Evolutionary conservation across 352 stramenopile species (phyloP), one percentile per base, ranked within the genome.

Genomic region (Thalassiosira mediterranea): DNA sequence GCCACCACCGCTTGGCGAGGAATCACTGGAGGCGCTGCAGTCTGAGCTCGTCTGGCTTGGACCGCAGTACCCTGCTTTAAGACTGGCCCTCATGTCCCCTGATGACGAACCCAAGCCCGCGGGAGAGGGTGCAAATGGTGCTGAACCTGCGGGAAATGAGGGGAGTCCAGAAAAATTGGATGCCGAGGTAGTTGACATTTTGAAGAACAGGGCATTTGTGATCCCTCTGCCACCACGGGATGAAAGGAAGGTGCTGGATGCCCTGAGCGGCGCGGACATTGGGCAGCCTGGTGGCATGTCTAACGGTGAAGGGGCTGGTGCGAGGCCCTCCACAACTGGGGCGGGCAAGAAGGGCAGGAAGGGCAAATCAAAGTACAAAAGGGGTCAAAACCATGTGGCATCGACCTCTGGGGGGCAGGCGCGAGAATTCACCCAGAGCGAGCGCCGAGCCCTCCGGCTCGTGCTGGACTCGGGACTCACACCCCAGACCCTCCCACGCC

Each of bases 401-500:
- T 4, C 13, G 42, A 11, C 8, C 15, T 0, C 47, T 38, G 44
- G 56, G 21, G n/a, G 17, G 0, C n/a, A n/a, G n/a, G n/a, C n/a
- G n/a, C n/a, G n/a, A n/a, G n/a, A n/a, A n/a, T n/a, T n/a, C n/a
- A 54, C 32, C 7, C 17, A 1, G n/a, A 63, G n/a, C 0, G 70
- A 68, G 56, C 40, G 21, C 10, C 53, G 59, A 31, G 60, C 72
- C 52, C 57, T 67, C 8, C 8, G 42, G 21, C 38, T 79, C 29
- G 52, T 83, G 15, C 52, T 23, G 0, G 32, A 97, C 62, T 97
- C 94, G 76, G 95, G 94, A 31, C 82, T 98, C 60, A 96, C 94
- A 11, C 95, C 96, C 25, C 93, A 96, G 70, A 96, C 96, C 19
- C 87, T 99, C 58, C 95, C 96, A n/a, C 92, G 95, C 69, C 86